These are phyloP conservation scores for Penicillium daleae DNA, from an alignment of 495 filamentous ascomycete species.

Conservation along the genomic window DNA sequence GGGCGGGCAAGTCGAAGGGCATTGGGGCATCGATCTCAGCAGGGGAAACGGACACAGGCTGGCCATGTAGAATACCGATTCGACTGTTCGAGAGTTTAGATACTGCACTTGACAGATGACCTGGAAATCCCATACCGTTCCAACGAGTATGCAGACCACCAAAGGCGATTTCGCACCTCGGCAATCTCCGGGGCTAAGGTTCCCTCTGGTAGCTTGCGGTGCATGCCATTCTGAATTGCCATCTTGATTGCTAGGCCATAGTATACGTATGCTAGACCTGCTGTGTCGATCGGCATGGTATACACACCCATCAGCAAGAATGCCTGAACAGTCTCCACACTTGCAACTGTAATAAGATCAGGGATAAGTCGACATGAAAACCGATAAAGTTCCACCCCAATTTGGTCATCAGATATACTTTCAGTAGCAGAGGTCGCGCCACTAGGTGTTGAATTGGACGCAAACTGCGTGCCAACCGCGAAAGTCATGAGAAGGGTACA, in stretches of 20 bases:
- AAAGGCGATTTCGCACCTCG: background rate
- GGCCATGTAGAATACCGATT: background rate
- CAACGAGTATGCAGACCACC: constrained; percentile 1
- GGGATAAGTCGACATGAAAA: background rate
- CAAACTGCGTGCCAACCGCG: constrained; percentile 27
- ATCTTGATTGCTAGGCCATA: background rate
- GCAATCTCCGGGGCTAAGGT: background rate
- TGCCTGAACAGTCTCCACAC: constrained; percentile 1
- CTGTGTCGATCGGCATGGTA: background rate
- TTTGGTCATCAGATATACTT: background rate
- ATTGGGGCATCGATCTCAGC: background rate
- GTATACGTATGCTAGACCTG: background rate
- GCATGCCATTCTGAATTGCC: constrained; percentile 1
- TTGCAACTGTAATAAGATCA: background rate
- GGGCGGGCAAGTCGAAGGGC: background rate
- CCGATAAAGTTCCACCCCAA: background rate
- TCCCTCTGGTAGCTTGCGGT: constrained; percentile 1
- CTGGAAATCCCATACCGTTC: background rate
- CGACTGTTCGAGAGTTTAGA: background rate
- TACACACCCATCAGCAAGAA: background rate
- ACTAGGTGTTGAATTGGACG: constrained; percentile 7
- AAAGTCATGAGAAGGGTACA: constrained; percentile 30
- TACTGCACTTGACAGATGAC: background rate
- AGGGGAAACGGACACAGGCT: background rate
- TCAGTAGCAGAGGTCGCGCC: background rate